phyloP scores from a whole-genome alignment of 169 alveolate genomes.

The Plasmodium coatneyi region DNA sequence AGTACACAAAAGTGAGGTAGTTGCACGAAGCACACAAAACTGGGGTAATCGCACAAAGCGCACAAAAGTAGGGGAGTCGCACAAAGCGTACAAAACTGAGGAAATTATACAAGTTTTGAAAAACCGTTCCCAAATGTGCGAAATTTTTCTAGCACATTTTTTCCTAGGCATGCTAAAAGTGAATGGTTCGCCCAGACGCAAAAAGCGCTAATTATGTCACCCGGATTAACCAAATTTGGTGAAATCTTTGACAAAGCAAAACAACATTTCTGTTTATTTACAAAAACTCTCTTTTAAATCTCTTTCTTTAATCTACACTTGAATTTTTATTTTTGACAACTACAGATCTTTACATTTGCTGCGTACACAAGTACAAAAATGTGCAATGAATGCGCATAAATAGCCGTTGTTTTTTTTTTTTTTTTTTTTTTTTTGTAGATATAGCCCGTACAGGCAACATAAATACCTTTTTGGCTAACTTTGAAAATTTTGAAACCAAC shows the following conservation, averaged over 20 bases:
- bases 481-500: background rate
- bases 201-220: background rate
- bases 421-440: background rate
- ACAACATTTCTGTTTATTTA: background rate
- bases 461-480: background rate
- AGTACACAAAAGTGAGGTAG: background rate
- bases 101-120: background rate
- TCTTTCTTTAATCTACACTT: constrained; percentile 8
- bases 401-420: background rate
- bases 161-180: background rate
- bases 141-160: constrained; percentile 6
- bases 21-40: background rate
- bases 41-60: background rate
- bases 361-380: background rate
- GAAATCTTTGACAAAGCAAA: background rate
- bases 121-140: background rate
- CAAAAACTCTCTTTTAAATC: background rate
- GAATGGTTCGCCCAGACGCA: background rate
- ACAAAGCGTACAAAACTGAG: background rate
- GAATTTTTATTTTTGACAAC: background rate
- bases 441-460: background rate
- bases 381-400: background rate
- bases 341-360: background rate
- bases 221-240: background rate
- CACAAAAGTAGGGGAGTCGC: background rate